Base-by-base conservation (phyloP, 1,139 yeast species). In the Scheffersomyces cryptocercus region DNA sequence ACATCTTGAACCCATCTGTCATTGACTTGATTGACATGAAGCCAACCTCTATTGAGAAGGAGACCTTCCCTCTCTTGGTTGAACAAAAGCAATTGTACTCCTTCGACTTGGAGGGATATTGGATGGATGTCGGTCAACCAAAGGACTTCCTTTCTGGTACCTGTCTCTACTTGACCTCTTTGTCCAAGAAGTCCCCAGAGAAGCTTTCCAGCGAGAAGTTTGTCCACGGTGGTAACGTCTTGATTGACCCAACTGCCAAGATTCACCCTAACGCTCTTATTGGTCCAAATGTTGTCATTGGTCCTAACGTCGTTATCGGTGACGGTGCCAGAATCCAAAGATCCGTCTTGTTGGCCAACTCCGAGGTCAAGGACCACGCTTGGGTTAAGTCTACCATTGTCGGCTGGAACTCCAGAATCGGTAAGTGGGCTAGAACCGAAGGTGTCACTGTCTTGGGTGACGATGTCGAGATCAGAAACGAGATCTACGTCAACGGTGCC, bases 111-210 rank as follows among this genome's bases (percentile, higher is more conserved):
- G 97, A 93, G 77, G 99, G 99, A 55, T 95, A 84, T 88, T 95
- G 99, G 99, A 95, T 95, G 99, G 99, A 95, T 71, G 97, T 95
- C 59, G 99, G 99, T 70, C 99, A 95, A 79, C 99, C 99, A 80
- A 93, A 93, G 83, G 99, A 95, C 75, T 95, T 90, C 84, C 78
- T 95, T 60, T 85, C 97, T 49, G 99, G 99, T 70, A 89, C 98
- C 63, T 85, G 90, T 59, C 80, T 93, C 55, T 95, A 91, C 81
- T 81, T 95, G 70, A 81, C 88, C 65, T 85, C 98, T 46, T 76
- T 90, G 64, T 71, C 95, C 59, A 87, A 86, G 81, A 88, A 85
- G 74, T 65, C 74, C 58, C 88, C 97, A 54, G 81, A 81, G 61
- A 69, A 75, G 59, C 83, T 95, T 62, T 79, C 83, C 55, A 68